Evolutionary conservation across 2,329 filamentous ascomycete species (phyloP), one percentile per base, ranked within the genome.

Genomic region (Diaporthe destruens): DNA sequence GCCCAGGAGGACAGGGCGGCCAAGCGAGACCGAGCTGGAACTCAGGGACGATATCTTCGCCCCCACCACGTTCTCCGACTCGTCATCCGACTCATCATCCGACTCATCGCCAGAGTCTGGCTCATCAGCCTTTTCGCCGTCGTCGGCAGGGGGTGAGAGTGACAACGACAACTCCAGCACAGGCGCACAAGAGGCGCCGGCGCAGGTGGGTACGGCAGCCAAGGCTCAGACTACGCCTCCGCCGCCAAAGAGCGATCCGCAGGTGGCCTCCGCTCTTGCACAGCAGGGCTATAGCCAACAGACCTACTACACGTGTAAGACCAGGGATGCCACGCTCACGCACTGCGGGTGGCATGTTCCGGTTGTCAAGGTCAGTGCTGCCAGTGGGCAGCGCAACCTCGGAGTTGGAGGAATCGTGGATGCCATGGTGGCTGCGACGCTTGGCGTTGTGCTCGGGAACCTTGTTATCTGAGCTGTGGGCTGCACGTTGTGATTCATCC

Each of bases 281-380:
- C 47, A 57, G 55, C 56, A 74, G 61, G 71, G 80, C 25, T 82
- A 80, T 72, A 75, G 77, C 16, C 80, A 83, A 76, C 81, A 80
- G n/a, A 84, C 82, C 7, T 84, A 82, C 73, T 83, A 79, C 74
- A 80, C 80, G 34, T 84, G 82, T 74, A 79, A 80, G 8, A 79
- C 80, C 18, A 57, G 55, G 18, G 76, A 76, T 56, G 80, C 71
- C 12, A 76, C 75, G 1, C 75, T 79, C 42, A 78, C 80, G 54
- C 81, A 83, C 57, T 84, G 83, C 74, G 82, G 82, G 12, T 82
- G 80, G 81, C 81, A 83, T 68, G 77, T 80, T 74, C 82, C 82
- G 0, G 80, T 84, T 14, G 69, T 84, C 20, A 61, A 74, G 20
- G 72, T 59, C 51, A 49, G 32, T 7, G 51, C 65, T 8, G 25